Conservation (phyloP, 2,329 filamentous ascomycete species). For the Ilyonectria sp. region DNA sequence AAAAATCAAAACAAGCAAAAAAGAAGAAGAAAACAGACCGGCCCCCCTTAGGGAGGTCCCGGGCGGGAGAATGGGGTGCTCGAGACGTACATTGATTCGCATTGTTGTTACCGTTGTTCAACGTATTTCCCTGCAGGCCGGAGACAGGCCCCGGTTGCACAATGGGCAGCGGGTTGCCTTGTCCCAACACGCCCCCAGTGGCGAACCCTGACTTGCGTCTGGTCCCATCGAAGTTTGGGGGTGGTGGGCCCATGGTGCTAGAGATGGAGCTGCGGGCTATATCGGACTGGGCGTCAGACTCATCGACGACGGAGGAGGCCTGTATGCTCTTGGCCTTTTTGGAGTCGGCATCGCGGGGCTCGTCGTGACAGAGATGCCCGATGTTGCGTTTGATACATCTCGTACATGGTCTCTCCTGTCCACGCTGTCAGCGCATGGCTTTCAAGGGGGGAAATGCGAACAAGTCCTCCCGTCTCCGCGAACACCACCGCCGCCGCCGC, state of each 20-base stretch:
- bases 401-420: constrained; percentile 93
- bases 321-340: constrained; percentile 81
- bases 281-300: constrained; percentile 69
- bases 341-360: constrained; percentile 86
- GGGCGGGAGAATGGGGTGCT: constrained; percentile 40
- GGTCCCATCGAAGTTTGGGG: constrained; percentile 60
- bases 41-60: constrained; percentile 34
- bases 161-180: constrained; percentile 73
- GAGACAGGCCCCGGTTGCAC: constrained; percentile 81
- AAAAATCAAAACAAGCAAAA: constrained; percentile 44
- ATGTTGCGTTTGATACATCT: constrained; percentile 99
- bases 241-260: constrained; percentile 68
- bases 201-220: constrained; percentile 61
- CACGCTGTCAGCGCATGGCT: constrained; percentile 47
- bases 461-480: constrained; percentile 31
- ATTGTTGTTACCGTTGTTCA: constrained; percentile 68
- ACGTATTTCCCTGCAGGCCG: constrained; percentile 74
- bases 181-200: constrained; percentile 61
- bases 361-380: constrained; percentile 97
- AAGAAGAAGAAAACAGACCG: constrained; percentile 27
- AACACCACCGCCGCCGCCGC: constrained; percentile 32
- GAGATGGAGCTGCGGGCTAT: constrained; percentile 69
- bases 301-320: constrained; percentile 69
- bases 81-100: constrained; percentile 81
- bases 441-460: constrained; percentile 22